Percentiles rank a stretch among this genome's conserved stretches.
These are phyloP conservation scores for Ophiostoma sp. DNA, from an alignment of 2,329 filamentous ascomycete genomes.

Conservation along the genomic window DNA sequence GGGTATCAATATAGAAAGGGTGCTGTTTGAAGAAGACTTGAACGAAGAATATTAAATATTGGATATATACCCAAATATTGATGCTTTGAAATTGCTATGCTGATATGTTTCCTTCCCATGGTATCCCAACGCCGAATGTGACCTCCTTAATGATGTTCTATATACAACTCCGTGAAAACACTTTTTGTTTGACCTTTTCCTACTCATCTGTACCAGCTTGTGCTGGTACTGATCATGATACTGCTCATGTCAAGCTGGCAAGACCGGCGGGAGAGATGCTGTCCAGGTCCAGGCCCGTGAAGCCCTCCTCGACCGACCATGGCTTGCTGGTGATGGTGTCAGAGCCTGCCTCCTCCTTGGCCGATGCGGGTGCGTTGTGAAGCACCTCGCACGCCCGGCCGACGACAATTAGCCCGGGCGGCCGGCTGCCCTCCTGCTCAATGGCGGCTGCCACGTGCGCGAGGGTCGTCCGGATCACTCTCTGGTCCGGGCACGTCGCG, in stretches of 20 bases:
- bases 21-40: too few relatives aligned
- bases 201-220: background rate
- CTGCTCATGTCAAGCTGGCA: slow-evolving; percentile 11
- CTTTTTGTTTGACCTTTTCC: background rate
- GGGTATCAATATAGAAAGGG: too few relatives aligned
- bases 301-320: slow-evolving; percentile 28
- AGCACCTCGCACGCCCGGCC: slow-evolving; percentile 79
- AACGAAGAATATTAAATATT: background rate
- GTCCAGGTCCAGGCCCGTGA: slow-evolving; percentile 24
- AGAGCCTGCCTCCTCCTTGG: background rate
- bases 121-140: slow-evolving; percentile 18
- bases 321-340: slow-evolving; percentile 13
- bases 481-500: slow-evolving; percentile 88
- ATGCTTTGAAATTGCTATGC: background rate
- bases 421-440: slow-evolving; percentile 81
- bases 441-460: slow-evolving; percentile 74
- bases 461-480: slow-evolving; percentile 83
- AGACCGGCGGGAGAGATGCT: slow-evolving; percentile 15
- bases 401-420: slow-evolving; percentile 82
- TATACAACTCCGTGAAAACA: background rate
- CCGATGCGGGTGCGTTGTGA: slow-evolving; percentile 37
- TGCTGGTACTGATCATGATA: background rate
- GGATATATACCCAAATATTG: background rate
- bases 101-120: background rate
- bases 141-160: slow-evolving; percentile 2